Base-by-base conservation (phyloP, 768 basidiomycete species). In the Russula dissimulans region DNA sequence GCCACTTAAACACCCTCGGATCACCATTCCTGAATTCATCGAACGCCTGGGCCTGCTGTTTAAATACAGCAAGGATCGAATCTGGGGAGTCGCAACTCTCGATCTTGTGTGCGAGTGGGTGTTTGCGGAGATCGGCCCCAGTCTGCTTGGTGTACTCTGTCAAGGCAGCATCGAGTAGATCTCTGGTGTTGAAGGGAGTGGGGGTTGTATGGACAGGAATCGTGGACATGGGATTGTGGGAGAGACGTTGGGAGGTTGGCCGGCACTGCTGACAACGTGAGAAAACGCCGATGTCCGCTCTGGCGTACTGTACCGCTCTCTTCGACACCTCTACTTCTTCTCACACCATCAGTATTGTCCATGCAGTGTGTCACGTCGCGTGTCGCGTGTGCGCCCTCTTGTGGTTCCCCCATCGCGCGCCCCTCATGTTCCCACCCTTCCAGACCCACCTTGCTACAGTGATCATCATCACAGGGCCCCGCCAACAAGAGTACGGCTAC, bases 401-500 rank as follows among this genome's bases (percentile, higher is more conserved):
- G 34, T 34, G 45, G 36, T 38, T 6, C 39, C 17, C 12, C 17
- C 57, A 32, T 14, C 46, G 26, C 11, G 34, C 29, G 32, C 14
- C 26, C 41, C 52, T 31, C 51, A 18, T 41, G 49, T 47, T 36
- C 10, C 26, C 17, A 10, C 9, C 11, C 29, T 5, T 22, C 32
- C n/a, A 4, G 11, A 7, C 7, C 18, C 1, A 0, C 48, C 18
- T 39, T 51, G 9, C 53, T 61, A 32, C 22, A 26, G 22, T 2
- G 22, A 60, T 46, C 11, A 39, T 38, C 56, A 36, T 62, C 68
- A 53, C 62, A 58, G 60, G 62, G 17, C 42, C 44, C 22, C 61
- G 45, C 47, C 61, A 67, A 14, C 72, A 76, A 61, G 79, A 79
- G 59, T 91, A 91, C 67, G 87, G 89, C 51, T 89, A 89, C 67